Evolutionary conservation across 495 filamentous ascomycete genomes (phyloP).

Genomic region (Lasiosphaeris hirsuta): DNA sequence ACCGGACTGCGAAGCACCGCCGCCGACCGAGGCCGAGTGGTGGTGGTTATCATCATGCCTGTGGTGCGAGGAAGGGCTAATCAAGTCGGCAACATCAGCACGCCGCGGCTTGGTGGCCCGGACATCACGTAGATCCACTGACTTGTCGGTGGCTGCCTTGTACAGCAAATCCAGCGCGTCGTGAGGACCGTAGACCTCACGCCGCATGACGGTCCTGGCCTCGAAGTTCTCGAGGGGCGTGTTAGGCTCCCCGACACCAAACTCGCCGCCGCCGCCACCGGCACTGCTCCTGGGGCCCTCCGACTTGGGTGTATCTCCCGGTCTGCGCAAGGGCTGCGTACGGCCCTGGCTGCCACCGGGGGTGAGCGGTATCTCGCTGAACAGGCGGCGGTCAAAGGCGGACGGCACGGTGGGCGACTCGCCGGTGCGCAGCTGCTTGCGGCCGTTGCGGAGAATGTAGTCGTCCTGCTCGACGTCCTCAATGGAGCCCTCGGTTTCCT

Average conservation of each 20-base stretch:
- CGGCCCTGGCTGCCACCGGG: constrained; percentile 60
- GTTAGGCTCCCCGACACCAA: constrained; percentile 38
- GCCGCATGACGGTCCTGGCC: constrained; percentile 59
- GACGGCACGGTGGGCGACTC: constrained; percentile 33
- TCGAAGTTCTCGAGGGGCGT: constrained; percentile 55
- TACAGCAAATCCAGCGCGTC: constrained; percentile 68
- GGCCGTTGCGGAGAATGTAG: constrained; percentile 53
- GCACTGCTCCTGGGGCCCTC: constrained; percentile 28
- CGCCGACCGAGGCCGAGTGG: constrained; percentile 8
- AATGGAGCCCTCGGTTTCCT: constrained; percentile 47
- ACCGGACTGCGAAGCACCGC: constrained; percentile 14
- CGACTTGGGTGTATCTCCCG: constrained; percentile 29
- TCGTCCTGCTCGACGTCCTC: constrained; percentile 50
- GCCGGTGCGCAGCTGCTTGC: constrained; percentile 45
- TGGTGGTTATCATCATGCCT: constrained; percentile 18
- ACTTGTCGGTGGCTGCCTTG: constrained; percentile 64
- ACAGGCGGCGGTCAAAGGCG: constrained; percentile 38
- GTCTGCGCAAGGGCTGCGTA: constrained; percentile 54
- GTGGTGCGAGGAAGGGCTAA: constrained; percentile 21
- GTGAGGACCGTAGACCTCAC: constrained; percentile 64
- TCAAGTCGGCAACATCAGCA: constrained; percentile 15
- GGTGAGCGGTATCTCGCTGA: constrained; percentile 54
- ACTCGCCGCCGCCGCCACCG: constrained; percentile 41
- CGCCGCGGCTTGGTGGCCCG: constrained; percentile 1
- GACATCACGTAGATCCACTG: constrained; percentile 23